phyloP scores from a whole-genome alignment of 2,329 filamentous ascomycete genomes.

The Lojkania enalia region DNA sequence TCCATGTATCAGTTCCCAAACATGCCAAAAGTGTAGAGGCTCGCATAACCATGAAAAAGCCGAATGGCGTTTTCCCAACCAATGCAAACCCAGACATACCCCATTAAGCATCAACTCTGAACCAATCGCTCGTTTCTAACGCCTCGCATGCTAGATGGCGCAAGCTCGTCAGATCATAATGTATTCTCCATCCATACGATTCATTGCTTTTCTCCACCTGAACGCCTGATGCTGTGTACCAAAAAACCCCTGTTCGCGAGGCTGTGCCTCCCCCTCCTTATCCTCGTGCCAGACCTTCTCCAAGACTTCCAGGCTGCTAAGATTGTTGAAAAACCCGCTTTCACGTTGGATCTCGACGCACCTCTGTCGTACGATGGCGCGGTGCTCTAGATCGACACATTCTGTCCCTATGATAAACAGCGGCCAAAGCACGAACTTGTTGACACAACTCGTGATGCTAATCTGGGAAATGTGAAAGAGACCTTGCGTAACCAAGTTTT shows the following conservation, averaged over 20 bases:
- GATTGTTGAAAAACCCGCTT: slow-evolving; percentile 91
- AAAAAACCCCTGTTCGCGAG: slow-evolving; percentile 22
- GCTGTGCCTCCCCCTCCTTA: slow-evolving; percentile 32
- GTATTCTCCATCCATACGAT: slow-evolving; percentile 55
- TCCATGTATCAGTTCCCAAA: slow-evolving; percentile 9
- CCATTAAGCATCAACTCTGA: background rate
- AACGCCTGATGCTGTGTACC: slow-evolving; percentile 44
- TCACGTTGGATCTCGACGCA: slow-evolving; percentile 86
- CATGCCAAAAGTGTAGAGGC: slow-evolving; percentile 16
- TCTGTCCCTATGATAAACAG: slow-evolving; percentile 89
- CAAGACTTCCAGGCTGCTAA: slow-evolving; percentile 80
- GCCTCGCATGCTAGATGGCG: slow-evolving; percentile 17
- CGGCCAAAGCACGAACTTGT: slow-evolving; percentile 93
- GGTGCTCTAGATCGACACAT: slow-evolving; percentile 79
- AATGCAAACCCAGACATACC: slow-evolving; percentile 10
- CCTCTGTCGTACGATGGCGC: slow-evolving; percentile 75
- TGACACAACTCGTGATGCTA: slow-evolving; percentile 69
- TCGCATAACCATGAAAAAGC: slow-evolving; percentile 13
- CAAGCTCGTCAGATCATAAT: slow-evolving; percentile 51
- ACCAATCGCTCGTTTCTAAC: background rate
- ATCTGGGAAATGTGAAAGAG: slow-evolving; percentile 82
- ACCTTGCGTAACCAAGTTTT: slow-evolving; percentile 78
- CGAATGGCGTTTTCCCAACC: slow-evolving; percentile 18
- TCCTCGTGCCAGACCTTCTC: slow-evolving; percentile 79
- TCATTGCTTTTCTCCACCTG: slow-evolving; percentile 56